Evolutionary conservation across 495 filamentous ascomycete genomes (phyloP), one percentile per base, ranked within the genome.

Genomic region (Xylaria bambusicola): DNA sequence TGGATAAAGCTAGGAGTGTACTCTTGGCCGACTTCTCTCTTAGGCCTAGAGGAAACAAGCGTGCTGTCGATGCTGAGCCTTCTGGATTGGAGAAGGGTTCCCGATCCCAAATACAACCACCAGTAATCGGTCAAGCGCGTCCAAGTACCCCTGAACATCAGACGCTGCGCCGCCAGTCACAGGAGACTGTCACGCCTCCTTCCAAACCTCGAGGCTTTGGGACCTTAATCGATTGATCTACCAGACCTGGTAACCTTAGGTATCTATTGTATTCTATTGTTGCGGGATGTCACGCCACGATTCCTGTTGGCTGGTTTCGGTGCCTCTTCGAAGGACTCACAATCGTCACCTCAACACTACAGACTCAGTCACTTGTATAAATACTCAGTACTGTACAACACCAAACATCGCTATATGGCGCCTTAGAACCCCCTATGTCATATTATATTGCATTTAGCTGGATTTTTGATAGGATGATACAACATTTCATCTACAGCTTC

Each of bases 141-240:
- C 67, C 67, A 17, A 60, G 31, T 7, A 70, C 68, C 31, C 67
- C 67, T 4, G 42, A 57, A 9, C 65, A 59, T 17, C 60, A 60
- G 38, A 17, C 18, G 9, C 66, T 35, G 2, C 27, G 35, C 36
- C 35, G 41, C 6, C 56, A 47, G 18, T 38, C 55, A 29, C 66
- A 13, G 6, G 64, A 65, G n/a, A 78, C 77, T 0, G 74, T 79
- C 40, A 79, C 77, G 6, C 76, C 77, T 2, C 66, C 54, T 17
- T 77, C 76, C 12, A 75, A 75, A 42, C 77, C 77, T 6, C 68
- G 66, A 18, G 66, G 71, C 24, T 74, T 79, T 65, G 68, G 63
- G n/a, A 66, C 71, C 45, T 60, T 80, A 18, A 75, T 79, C 45
- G 72, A 79, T 60, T 80, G 60, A 51, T 29, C 6, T 18, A 2